Conservation (phyloP, 2,329 filamentous ascomycete species). For the Hymenoscyphus repandus region DNA sequence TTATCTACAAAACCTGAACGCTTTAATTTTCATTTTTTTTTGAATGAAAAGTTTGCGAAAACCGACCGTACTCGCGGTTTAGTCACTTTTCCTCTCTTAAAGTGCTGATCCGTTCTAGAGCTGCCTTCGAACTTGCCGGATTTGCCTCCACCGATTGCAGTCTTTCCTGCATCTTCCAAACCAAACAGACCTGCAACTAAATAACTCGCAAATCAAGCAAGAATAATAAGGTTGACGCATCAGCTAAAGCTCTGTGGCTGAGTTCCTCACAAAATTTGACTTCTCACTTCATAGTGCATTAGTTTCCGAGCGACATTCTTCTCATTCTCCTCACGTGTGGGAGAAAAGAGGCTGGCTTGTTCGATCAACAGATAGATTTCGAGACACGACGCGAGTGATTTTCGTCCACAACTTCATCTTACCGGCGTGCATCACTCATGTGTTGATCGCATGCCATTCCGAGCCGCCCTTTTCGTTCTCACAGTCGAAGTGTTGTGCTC, state of each 20-base stretch:
- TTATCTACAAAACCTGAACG: no score
- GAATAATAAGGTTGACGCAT: no score
- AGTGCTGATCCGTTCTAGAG: no score
- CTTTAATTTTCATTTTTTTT: no score
- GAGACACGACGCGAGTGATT: slow-evolving; percentile 18
- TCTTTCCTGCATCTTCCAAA: no score
- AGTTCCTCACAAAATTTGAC: background rate
- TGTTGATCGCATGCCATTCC: slow-evolving; percentile 11
- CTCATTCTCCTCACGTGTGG: background rate
- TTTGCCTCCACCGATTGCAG: no score
- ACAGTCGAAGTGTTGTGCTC: background rate
- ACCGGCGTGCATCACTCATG: slow-evolving; percentile 10
- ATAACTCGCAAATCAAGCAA: no score
- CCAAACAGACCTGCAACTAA: no score
- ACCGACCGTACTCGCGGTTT: no score
- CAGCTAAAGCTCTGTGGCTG: background rate
- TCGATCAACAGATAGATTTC: slow-evolving; percentile 11
- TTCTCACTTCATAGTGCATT: background rate
- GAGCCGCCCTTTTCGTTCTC: background rate
- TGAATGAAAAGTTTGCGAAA: no score
- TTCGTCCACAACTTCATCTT: slow-evolving; percentile 6
- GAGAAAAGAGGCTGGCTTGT: background rate
- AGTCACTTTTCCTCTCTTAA: no score
- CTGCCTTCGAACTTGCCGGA: no score
- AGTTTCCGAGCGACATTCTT: background rate